A percentile compares a stretch with the other conserved stretches of the same genome.
Evolutionary conservation across 306 rosid genomes (phyloP).

Genomic region (Notholithocarpus densiflorus): DNA sequence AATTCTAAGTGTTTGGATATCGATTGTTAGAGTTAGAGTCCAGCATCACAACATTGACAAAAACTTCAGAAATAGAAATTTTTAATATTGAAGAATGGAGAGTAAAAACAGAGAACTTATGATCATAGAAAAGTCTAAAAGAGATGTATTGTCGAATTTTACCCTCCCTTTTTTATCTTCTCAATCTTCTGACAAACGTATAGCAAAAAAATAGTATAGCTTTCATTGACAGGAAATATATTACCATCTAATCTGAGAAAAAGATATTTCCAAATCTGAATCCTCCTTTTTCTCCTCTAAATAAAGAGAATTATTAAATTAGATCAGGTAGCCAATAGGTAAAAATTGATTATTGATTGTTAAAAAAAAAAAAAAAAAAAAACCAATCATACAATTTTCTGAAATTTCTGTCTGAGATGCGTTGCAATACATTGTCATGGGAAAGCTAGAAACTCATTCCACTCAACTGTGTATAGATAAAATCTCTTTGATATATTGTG

Average conservation of each 20-base stretch:
- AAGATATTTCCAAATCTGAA: not conserved
- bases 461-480: not conserved
- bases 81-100: not conserved
- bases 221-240: too few relatives aligned
- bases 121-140: not conserved
- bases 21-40: not conserved
- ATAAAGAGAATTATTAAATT: not conserved
- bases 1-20: not conserved
- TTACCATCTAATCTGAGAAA: not conserved
- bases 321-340: not conserved
- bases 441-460: constrained; percentile 7
- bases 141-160: not conserved
- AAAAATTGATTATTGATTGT: not conserved
- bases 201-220: not conserved
- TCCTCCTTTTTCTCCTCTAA: not conserved
- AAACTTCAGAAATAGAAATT: not conserved
- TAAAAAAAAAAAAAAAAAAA: not conserved
- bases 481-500: not conserved
- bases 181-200: not conserved
- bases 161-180: not conserved
- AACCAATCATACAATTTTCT: not conserved
- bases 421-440: not conserved
- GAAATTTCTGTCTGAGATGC: not conserved
- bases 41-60: not conserved
- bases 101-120: not conserved